Conservation (phyloP, 345 rosid genomes). For the Microthlaspi erraticum region DNA sequence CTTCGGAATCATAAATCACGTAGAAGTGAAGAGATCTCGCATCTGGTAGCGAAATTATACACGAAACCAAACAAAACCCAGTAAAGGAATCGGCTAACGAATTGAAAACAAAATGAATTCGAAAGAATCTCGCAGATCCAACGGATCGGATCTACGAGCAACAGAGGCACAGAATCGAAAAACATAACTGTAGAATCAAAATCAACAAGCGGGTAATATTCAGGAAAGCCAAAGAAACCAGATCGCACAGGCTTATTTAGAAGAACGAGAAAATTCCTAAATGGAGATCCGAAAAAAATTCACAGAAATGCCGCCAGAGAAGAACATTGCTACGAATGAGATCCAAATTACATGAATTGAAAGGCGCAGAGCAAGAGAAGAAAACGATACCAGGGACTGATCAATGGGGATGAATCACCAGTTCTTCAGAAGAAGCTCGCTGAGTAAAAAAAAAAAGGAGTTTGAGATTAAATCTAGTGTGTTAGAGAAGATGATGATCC, state of each 20-base stretch:
- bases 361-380: constrained; percentile 4
- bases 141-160: constrained; percentile 41
- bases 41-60: constrained; percentile 14
- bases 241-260: constrained; percentile 21
- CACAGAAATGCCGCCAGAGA: constrained; percentile 13
- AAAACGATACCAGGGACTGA: constrained; percentile 38
- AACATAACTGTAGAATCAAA: constrained; percentile 6
- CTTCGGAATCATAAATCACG: constrained; percentile 12
- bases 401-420: constrained; percentile 33
- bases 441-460: constrained; percentile 2
- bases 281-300: constrained; percentile 28
- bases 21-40: constrained; percentile 35
- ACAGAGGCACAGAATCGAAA: neutral
- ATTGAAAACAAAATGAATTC: neutral
- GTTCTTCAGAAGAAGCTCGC: constrained; percentile 30
- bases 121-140: constrained; percentile 26
- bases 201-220: neutral
- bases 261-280: constrained; percentile 7
- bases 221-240: constrained; percentile 5
- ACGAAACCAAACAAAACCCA: constrained; percentile 25
- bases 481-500: constrained; percentile 5
- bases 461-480: constrained; percentile 17
- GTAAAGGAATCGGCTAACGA: constrained; percentile 10
- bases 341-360: neutral
- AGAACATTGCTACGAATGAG: constrained; percentile 3